A percentile compares a stretch with the other conserved stretches of the same genome.
These are phyloP conservation scores for Melampsora larici-populina DNA, from an alignment of 1,284 basidiomycete species.

Conservation along the genomic window DNA sequence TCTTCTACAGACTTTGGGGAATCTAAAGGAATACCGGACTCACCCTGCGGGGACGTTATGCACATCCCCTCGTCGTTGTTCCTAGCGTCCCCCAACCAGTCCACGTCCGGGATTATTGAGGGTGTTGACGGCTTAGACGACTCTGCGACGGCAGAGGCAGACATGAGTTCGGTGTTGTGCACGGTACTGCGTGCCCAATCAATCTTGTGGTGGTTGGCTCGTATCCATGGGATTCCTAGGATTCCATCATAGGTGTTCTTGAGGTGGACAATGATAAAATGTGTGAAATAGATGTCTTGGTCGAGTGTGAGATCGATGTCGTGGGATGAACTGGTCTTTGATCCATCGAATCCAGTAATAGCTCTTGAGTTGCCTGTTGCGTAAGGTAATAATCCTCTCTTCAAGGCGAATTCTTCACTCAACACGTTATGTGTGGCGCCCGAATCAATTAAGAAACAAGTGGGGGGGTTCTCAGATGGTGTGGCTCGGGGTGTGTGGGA, in stretches of 20 bases:
- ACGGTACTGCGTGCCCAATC: neutral
- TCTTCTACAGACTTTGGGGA: too few relatives aligned
- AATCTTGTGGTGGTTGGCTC: neutral
- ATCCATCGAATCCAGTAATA: neutral
- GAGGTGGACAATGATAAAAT: neutral
- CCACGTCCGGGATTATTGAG: neutral
- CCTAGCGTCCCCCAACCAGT: neutral
- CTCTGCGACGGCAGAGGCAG: neutral
- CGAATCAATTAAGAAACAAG: neutral
- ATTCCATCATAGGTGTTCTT: conserved; percentile 7
- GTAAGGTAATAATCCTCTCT: too few relatives aligned
- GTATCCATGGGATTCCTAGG: conserved; percentile 1
- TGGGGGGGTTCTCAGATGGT: neutral
- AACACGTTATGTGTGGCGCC: neutral
- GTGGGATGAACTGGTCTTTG: neutral
- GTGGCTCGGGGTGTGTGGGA: neutral
- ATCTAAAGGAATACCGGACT: neutral
- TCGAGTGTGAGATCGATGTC: neutral
- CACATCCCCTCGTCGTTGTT: neutral
- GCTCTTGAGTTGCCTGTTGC: neutral
- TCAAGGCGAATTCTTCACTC: too few relatives aligned
- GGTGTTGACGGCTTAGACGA: neutral
- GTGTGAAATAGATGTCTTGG: neutral
- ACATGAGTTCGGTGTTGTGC: neutral
- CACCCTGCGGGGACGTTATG: neutral